These are phyloP conservation scores for Dipodascus geniculatus DNA, from an alignment of 805 yeast species.

Conservation along the genomic window DNA sequence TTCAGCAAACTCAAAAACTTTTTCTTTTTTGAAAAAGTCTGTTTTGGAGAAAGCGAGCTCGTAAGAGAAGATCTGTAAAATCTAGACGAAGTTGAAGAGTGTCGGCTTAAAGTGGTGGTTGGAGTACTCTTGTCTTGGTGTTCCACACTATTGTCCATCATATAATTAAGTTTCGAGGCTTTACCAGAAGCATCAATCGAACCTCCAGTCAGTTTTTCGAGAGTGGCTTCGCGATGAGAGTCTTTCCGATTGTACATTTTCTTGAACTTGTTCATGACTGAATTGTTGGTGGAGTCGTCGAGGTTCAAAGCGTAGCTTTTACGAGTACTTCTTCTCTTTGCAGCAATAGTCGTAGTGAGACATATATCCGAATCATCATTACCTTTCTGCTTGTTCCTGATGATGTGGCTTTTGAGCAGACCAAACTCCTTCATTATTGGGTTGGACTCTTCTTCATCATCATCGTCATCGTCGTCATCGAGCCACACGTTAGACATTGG, in stretches of 20 bases:
- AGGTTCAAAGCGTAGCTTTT: neutral
- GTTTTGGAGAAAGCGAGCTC: neutral
- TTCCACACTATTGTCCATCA: too few relatives aligned
- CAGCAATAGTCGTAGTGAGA: neutral
- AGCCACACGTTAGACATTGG: neutral
- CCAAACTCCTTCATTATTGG: neutral
- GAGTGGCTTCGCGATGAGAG: neutral
- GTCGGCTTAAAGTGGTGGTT: neutral
- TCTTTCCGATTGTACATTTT: neutral
- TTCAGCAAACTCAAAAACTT: neutral
- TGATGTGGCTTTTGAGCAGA: neutral
- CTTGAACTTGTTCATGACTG: neutral
- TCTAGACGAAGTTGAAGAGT: neutral
- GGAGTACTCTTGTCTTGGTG: too few relatives aligned
- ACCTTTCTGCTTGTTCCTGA: neutral
- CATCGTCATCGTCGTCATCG: neutral
- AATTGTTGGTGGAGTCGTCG: neutral
- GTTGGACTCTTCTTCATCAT: neutral
- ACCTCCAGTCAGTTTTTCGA: neutral
- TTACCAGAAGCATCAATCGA: too few relatives aligned
- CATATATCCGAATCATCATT: neutral
- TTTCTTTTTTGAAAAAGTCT: neutral
- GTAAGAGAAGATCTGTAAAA: neutral
- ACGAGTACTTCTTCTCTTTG: neutral
- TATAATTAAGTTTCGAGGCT: too few relatives aligned